These are phyloP conservation scores for Trypanosoma brucei DNA, from an alignment of 208 protist species.

Conservation along the genomic window DNA sequence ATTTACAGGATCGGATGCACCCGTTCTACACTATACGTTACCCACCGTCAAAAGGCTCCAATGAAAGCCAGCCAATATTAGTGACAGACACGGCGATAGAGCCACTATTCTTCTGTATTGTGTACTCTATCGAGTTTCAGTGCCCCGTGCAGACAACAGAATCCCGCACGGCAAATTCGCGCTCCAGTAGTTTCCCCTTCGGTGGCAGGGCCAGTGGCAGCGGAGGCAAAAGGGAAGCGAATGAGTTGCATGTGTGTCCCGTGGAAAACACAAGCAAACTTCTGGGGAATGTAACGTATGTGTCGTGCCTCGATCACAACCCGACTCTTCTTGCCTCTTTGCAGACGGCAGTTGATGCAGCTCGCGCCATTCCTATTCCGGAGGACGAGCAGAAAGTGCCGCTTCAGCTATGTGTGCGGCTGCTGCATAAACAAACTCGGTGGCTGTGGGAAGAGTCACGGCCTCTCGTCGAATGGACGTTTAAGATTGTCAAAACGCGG, in stretches of 20 bases:
- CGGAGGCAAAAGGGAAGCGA: background rate
- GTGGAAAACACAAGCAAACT: constrained; percentile 20
- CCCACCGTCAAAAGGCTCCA: constrained; percentile 15
- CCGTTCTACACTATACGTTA: constrained; percentile 31
- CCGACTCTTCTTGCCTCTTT: constrained; percentile 18
- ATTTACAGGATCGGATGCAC: constrained; percentile 17
- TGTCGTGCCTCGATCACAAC: constrained; percentile 20
- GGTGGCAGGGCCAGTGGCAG: background rate
- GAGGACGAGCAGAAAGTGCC: constrained; percentile 20
- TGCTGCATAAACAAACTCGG: constrained; percentile 17
- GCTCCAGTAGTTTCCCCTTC: background rate
- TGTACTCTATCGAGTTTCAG: constrained; percentile 74
- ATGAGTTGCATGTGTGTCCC: constrained; percentile 21
- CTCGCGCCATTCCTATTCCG: constrained; percentile 21
- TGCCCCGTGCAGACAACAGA: constrained; percentile 33
- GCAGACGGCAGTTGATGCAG: constrained; percentile 12
- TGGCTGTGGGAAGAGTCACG: constrained; percentile 24
- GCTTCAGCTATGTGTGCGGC: constrained; percentile 27
- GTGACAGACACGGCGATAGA: constrained; percentile 64
- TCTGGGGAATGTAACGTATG: constrained; percentile 32
- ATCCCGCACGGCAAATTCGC: background rate
- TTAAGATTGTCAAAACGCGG: constrained; percentile 24
- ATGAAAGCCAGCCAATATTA: constrained; percentile 34
- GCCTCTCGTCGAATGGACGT: constrained; percentile 30
- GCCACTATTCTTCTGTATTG: constrained; percentile 56